phyloP scores from a whole-genome alignment of 1,284 basidiomycete genomes.

The Naganishia cerealis region DNA sequence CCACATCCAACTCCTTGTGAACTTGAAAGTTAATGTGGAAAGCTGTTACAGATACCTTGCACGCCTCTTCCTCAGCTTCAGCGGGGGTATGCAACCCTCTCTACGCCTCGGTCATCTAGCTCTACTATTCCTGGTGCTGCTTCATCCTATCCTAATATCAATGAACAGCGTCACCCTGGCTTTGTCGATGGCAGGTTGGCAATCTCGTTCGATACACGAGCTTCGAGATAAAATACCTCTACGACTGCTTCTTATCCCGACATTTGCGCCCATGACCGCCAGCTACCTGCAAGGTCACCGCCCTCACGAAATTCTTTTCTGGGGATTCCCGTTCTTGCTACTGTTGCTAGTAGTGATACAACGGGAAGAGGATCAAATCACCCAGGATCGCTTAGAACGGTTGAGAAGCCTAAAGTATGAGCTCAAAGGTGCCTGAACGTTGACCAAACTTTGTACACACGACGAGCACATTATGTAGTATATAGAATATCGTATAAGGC shows the following conservation, averaged over 20 bases:
- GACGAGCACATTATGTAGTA: background rate
- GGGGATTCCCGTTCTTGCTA: conserved; percentile 24
- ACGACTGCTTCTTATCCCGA: conserved; percentile 12
- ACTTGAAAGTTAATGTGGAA: background rate
- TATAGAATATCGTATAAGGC: background rate
- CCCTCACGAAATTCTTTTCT: conserved; percentile 20
- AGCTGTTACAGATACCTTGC: conserved; percentile 6
- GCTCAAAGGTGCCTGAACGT: conserved; percentile 9
- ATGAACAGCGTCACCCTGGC: conserved; percentile 1
- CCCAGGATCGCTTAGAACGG: conserved; percentile 8
- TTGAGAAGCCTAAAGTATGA: conserved; percentile 14
- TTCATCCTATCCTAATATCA: conserved; percentile 15
- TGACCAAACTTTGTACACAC: background rate
- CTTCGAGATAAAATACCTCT: background rate
- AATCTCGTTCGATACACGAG: background rate
- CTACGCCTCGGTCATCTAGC: conserved; percentile 8
- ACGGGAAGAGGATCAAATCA: conserved; percentile 13
- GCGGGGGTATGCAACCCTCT: background rate
- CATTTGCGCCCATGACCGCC: conserved; percentile 26
- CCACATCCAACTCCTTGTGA: background rate
- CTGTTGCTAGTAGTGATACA: conserved; percentile 15
- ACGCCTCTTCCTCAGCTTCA: conserved; percentile 10
- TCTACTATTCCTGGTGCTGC: conserved; percentile 8
- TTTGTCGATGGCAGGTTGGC: background rate
- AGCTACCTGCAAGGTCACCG: conserved; percentile 22